These are phyloP conservation scores for Dispira simplex DNA, from an alignment of 192 early-diverging fungal genomes.

Conservation along the genomic window DNA sequence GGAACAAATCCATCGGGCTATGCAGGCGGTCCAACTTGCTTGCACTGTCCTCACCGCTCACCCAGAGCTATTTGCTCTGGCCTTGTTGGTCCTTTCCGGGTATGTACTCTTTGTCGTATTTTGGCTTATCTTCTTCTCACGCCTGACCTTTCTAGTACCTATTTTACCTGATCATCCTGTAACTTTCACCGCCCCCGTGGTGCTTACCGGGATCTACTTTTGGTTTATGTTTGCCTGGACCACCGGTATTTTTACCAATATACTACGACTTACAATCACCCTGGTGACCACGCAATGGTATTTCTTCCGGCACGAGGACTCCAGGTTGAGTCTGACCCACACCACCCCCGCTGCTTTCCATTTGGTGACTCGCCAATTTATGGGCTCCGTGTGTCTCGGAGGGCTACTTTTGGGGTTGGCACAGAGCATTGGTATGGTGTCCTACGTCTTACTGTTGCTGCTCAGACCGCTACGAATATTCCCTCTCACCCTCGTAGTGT, in stretches of 20 bases:
- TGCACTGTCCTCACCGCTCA: neutral
- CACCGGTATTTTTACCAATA: constrained; percentile 9
- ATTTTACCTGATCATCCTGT: neutral
- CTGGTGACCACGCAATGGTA: constrained; percentile 10
- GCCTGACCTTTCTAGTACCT: neutral
- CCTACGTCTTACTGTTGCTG: neutral
- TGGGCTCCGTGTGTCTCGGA: constrained; percentile 4
- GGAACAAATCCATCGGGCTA: constrained; percentile 3
- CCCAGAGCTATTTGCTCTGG: constrained; percentile 9
- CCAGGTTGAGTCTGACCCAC: neutral
- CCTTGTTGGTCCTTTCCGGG: constrained; percentile 2
- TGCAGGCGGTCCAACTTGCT: neutral
- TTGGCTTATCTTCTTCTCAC: constrained; percentile 10
- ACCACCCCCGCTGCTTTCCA: constrained; percentile 3
- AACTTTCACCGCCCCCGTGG: neutral
- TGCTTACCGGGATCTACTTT: neutral
- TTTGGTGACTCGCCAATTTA: neutral
- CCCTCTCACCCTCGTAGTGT: neutral
- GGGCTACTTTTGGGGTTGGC: neutral
- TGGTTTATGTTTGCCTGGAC: constrained; percentile 8
- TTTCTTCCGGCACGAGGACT: constrained; percentile 10
- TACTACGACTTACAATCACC: constrained; percentile 8
- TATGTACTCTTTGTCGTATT: constrained; percentile 4
- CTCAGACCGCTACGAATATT: constrained; percentile 4
- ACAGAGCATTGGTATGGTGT: neutral